A percentile compares a stretch with the other conserved stretches of the same genome.
Conservation (phyloP, 2,329 filamentous ascomycete species). For the Talaromyces sp. region DNA sequence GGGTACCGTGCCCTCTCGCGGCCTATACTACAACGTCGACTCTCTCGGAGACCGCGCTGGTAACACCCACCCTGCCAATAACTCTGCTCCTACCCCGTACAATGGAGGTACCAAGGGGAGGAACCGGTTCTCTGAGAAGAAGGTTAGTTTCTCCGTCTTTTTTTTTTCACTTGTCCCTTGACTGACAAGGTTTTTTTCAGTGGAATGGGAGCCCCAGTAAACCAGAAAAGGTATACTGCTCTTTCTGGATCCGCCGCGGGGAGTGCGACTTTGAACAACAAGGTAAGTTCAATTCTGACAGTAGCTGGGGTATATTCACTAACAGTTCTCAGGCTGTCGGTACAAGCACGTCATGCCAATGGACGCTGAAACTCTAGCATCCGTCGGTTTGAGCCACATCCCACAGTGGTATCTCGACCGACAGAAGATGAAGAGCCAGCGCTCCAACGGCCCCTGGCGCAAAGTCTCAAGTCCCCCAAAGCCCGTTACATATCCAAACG, state of each 20-base stretch:
- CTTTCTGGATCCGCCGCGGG: conserved; percentile 83
- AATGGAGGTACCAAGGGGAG: conserved; percentile 5
- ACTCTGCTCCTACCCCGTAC: neutral
- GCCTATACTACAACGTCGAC: conserved; percentile 32
- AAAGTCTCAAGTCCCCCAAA: neutral
- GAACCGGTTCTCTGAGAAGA: neutral
- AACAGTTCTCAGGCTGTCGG: conserved; percentile 58
- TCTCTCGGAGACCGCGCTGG: conserved; percentile 7
- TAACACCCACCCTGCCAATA: neutral
- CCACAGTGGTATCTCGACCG: conserved; percentile 56
- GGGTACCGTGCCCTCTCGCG: conserved; percentile 27
- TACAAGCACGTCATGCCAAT: conserved; percentile 88
- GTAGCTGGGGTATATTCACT: neutral
- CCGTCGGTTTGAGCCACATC: conserved; percentile 60
- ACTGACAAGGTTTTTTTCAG: conserved; percentile 10
- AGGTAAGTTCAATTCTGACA: conserved; percentile 33
- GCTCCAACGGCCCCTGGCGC: conserved; percentile 16
- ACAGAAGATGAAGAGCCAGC: conserved; percentile 25
- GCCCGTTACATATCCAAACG: neutral
- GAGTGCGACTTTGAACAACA: conserved; percentile 80
- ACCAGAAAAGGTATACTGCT: conserved; percentile 70
- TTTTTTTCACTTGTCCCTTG: neutral
- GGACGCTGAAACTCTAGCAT: conserved; percentile 59
- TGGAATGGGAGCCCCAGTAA: conserved; percentile 18
- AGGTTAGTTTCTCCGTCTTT: neutral